Percentiles rank a stretch among this genome's conserved stretches.
Conservation (phyloP, 1,284 basidiomycete species). For the Xerocomus nothofagi region DNA sequence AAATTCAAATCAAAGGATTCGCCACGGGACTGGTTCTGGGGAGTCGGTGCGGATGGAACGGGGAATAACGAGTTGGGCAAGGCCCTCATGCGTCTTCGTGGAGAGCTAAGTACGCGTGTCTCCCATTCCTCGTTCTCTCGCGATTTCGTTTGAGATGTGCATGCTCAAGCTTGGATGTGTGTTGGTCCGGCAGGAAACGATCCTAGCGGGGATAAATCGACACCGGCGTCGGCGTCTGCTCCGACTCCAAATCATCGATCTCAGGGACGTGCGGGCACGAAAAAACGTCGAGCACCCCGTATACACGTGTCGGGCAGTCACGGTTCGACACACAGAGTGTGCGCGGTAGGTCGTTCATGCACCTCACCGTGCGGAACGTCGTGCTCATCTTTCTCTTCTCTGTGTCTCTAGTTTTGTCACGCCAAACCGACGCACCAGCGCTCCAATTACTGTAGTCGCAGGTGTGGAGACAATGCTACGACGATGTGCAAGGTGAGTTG, state of each 20-base stretch:
- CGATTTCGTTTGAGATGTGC: neutral
- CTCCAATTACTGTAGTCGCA: conserved; percentile 56
- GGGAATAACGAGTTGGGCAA: conserved; percentile 48
- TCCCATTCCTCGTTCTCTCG: neutral
- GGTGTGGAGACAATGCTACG: conserved; percentile 50
- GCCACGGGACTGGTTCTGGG: conserved; percentile 45
- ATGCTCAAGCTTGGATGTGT: conserved; percentile 8
- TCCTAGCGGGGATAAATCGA: neutral
- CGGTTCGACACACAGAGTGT: conserved; percentile 17
- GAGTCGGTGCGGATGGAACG: conserved; percentile 37
- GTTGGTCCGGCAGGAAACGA: conserved; percentile 11
- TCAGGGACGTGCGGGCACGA: neutral
- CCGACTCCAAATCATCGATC: conserved; percentile 8
- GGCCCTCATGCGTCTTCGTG: conserved; percentile 39
- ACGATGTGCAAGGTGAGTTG: conserved; percentile 28
- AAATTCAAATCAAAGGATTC: conserved; percentile 35
- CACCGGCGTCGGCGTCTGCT: neutral
- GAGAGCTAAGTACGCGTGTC: conserved; percentile 28
- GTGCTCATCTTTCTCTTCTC: neutral
- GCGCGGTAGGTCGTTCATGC: conserved; percentile 24
- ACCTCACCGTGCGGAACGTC: neutral
- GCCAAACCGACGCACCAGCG: conserved; percentile 50
- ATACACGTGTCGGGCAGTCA: conserved; percentile 6
- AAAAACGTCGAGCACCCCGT: conserved; percentile 16
- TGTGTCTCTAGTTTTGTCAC: conserved; percentile 47